phyloP scores from a whole-genome alignment of 306 rosid genomes.

The Prunus campanulata region DNA sequence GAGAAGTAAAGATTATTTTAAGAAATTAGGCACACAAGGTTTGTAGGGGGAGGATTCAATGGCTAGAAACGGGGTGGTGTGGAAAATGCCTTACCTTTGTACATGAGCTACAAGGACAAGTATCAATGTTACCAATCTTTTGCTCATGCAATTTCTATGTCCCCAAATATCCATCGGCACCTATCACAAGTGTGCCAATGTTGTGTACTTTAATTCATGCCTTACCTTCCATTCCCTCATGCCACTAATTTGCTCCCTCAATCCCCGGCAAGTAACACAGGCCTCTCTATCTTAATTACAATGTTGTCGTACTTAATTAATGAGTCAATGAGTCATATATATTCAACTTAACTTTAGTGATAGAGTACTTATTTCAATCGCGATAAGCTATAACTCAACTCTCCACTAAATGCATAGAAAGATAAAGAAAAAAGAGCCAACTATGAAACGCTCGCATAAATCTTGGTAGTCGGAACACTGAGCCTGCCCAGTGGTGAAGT shows the following conservation, averaged over 20 bases:
- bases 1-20: not conserved
- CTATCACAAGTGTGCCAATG: not conserved
- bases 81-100: conserved; percentile 10
- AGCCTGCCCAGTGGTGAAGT: no score
- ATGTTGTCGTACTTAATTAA: not conserved
- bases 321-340: not conserved
- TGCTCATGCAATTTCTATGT: conserved; percentile 40
- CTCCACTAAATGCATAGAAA: no score
- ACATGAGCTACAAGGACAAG: conserved; percentile 18
- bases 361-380: no score
- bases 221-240: not conserved
- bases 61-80: conserved; percentile 41
- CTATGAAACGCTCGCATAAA: no score
- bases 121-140: conserved; percentile 23
- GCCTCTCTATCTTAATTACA: not conserved
- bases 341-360: no score
- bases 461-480: no score
- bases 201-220: not conserved
- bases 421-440: no score
- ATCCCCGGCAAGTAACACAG: not conserved
- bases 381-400: no score
- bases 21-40: conserved; percentile 29
- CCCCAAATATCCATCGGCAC: conserved; percentile 2
- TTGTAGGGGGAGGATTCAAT: conserved; percentile 32
- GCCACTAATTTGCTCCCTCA: not conserved